A percentile compares a stretch with the other conserved stretches of the same genome.
These are phyloP conservation scores for Xylogone sp. DNA, from an alignment of 2,329 filamentous ascomycete genomes.

Conservation along the genomic window DNA sequence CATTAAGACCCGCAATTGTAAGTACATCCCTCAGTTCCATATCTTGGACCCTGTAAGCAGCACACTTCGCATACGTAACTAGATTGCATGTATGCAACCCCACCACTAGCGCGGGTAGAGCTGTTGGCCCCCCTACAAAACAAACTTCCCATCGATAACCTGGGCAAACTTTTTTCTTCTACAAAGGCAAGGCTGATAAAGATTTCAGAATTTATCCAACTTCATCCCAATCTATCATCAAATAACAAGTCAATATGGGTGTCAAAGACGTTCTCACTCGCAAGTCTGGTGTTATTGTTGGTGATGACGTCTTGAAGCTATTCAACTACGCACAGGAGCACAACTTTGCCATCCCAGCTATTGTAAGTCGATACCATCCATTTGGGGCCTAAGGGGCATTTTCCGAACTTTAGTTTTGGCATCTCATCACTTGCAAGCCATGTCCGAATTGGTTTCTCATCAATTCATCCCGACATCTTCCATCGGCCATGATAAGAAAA, in stretches of 20 bases:
- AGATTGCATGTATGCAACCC: not conserved
- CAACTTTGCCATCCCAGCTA: conserved; percentile 82
- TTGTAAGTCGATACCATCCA: conserved; percentile 43
- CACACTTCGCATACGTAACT: conserved; percentile 1
- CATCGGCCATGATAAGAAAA: too few species aligned
- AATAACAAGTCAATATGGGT: conserved; percentile 35
- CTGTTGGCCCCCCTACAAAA: not conserved
- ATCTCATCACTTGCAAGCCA: too few species aligned
- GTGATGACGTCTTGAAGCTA: conserved; percentile 65
- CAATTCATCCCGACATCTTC: too few species aligned
- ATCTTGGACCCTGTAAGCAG: not conserved
- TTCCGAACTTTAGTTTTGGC: not conserved
- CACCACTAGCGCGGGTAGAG: conserved; percentile 3
- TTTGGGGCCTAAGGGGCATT: too few species aligned
- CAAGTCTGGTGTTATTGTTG: conserved; percentile 64
- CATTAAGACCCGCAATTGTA: not conserved
- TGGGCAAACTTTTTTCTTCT: not conserved
- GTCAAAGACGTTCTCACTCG: conserved; percentile 51
- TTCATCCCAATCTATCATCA: conserved; percentile 4
- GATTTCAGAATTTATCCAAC: conserved; percentile 7
- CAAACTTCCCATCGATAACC: not conserved
- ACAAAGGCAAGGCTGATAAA: not conserved
- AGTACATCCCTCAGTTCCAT: not conserved
- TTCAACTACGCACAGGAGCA: conserved; percentile 90
- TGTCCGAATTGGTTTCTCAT: too few species aligned